Conservation (phyloP, 1,284 basidiomycete genomes). For the Pholiota adiposa region DNA sequence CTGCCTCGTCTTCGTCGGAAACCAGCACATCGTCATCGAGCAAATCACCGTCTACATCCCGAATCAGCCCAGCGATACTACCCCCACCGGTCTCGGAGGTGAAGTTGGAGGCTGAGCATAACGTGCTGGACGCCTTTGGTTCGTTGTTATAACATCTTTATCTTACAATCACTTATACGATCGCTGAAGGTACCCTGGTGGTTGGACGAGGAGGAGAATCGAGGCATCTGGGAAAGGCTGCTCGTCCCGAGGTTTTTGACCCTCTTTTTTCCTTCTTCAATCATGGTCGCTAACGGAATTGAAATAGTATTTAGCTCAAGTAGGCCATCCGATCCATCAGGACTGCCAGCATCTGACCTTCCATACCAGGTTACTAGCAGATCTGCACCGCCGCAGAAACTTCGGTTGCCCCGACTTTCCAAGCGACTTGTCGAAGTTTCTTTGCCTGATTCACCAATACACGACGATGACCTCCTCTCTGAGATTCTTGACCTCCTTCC, state of each 20-base stretch:
- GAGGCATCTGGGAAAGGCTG: constrained; percentile 65
- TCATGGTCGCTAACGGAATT: neutral
- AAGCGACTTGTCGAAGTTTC: constrained; percentile 42
- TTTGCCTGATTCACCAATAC: constrained; percentile 21
- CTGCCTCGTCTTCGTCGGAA: constrained; percentile 15
- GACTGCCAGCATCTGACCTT: neutral
- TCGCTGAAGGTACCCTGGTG: constrained; percentile 26
- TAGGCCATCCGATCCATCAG: constrained; percentile 20
- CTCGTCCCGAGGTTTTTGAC: constrained; percentile 56
- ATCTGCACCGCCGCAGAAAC: neutral
- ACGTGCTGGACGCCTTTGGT: constrained; percentile 57
- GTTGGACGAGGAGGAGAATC: constrained; percentile 59
- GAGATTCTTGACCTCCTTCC: constrained; percentile 45
- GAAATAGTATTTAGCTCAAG: constrained; percentile 35
- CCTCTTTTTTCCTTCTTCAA: constrained; percentile 4
- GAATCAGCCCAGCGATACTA: constrained; percentile 21
- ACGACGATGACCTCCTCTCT: constrained; percentile 45
- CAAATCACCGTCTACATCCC: constrained; percentile 24
- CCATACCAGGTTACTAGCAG: constrained; percentile 13
- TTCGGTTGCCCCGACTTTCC: constrained; percentile 26
- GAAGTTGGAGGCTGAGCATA: constrained; percentile 26
- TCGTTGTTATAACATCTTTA: constrained; percentile 34
- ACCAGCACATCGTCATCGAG: constrained; percentile 26
- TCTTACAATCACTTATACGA: neutral
- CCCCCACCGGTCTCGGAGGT: constrained; percentile 18